Base-by-base conservation (phyloP, 345 rosid genomes). In the Brassica juncea region DNA sequence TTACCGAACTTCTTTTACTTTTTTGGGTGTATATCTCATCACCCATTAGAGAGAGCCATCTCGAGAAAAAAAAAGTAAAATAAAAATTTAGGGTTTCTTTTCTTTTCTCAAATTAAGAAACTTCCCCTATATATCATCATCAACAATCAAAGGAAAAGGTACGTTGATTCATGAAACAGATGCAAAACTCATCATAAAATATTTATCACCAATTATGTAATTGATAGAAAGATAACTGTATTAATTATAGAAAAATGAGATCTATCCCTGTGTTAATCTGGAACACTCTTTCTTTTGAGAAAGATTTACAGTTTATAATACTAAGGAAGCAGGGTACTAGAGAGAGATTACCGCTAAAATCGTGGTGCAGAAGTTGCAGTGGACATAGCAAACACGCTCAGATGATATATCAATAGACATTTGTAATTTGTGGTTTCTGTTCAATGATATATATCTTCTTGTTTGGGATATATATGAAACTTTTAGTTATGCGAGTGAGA, bases 331-430 rank as follows among this genome's bases (percentile, higher is more conserved):
- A 49, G 2, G 60, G 68, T 27, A 39, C 11, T 58, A 64, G 82
- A 82, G 64, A 70, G 2, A 66, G 28, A 66, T 74, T 93, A 95
- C 99, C 94, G 92, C 99, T 83, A 95, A 83, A 77, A 91, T 84
- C 78, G 97, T 93, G 90, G 88, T 91, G 97, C 99, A 95, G 91
- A 91, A 87, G 93, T 81, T 91, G 98, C 99, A 95, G 89, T 91
- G 93, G 68, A 93, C 97, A 87, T 90, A 95, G 80, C 98, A 91
- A 73, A 95, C 97, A 58, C 88, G 88, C 57, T 93, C 98, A 64
- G 97, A 77, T 31, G 89, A 85, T 90, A 82, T 74, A 35, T 95
- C 92, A 63, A 84, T 30, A 65, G 99, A 90, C 97, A 92, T 89
- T 80, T 71, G 82, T 32, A 55, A 3, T 4, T 15, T 30, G 68